Conservation (phyloP, 176 grass and related monocot genomes). For the Oryza meyeriana region DNA sequence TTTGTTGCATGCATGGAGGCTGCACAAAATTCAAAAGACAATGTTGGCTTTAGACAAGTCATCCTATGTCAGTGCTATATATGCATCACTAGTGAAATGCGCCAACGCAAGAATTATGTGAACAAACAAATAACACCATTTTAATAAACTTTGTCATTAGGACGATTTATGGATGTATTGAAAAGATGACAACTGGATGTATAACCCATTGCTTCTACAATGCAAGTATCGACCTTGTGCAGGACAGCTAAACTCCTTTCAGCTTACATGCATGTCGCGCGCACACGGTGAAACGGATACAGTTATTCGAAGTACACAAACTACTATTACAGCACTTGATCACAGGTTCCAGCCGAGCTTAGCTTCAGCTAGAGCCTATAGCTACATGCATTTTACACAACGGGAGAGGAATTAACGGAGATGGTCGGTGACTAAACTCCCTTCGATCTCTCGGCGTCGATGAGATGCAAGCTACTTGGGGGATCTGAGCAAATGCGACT, state of each 20-base stretch:
- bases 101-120: background rate
- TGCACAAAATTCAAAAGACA: too few relatives aligned
- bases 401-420: background rate
- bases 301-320: conserved; percentile 18
- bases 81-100: too few relatives aligned
- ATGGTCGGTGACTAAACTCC: background rate
- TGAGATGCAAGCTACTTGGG: background rate
- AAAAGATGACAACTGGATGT: background rate
- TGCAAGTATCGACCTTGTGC: background rate
- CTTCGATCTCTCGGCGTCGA: background rate
- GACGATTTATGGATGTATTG: background rate
- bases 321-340: background rate
- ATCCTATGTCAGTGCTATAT: too few relatives aligned
- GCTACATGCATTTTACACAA: background rate
- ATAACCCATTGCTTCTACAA: background rate
- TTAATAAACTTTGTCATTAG: background rate
- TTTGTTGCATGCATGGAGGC: too few relatives aligned
- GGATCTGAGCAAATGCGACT: background rate
- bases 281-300: background rate
- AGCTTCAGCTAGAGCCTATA: background rate
- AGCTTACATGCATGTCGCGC: conserved; percentile 6
- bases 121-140: background rate
- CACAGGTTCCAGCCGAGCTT: conserved; percentile 15
- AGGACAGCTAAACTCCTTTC: background rate
- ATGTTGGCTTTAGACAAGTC: too few relatives aligned